Evolutionary conservation across 352 stramenopile species (phyloP), one percentile per base, ranked within the genome.

Genomic region (Phytophthora aleatoria): DNA sequence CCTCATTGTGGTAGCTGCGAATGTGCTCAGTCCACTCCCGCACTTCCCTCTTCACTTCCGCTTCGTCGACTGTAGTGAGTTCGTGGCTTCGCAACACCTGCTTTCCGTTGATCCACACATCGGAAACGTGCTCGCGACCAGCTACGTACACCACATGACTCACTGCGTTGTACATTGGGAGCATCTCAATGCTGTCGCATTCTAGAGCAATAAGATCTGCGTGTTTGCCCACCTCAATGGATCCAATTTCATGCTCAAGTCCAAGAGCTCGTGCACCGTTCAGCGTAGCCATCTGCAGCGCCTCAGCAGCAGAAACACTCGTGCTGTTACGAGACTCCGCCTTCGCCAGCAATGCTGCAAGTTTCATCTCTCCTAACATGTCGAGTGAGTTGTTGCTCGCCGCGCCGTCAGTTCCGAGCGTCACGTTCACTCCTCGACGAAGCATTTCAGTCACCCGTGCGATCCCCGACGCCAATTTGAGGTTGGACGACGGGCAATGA

Each of bases 301-400:
- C 84, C 38, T 69, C 73, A 10, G 71, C 64, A 0, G 85, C 83
- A 26, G 82, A 74, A 50, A 92, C 75, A 52, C 69, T 83, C 28
- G 73, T 90, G 54, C 79, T 77, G 35, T 91, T 55, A 28, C 79
- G 79, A 10, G 79, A 80, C 48, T 91, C 73, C 12, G 62, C 83
- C 76, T 96, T 96, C 54, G 84, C 86, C 13, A 97, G 53, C 16
- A 96, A 74, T 7, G 87, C 85, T 3, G 87, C 85, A 50, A 96
- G 74, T 67, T 94, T 95, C 83, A 95, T 95, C 72, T 97, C 89
- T 11, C 61, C 74, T 45, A 96, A 88, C 87, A 97, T 96, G 64
- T 96, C 87, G 53, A 96, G 79, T 58, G 87, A 91, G 68, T 96
- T 96, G 69, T 97, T 97, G 65, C 85, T 95, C 12, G 86, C 83